A percentile compares a stretch with the other conserved stretches of the same genome.
Evolutionary conservation across 352 stramenopile genomes (phyloP).

Genomic region (Phytophthora litchii): DNA sequence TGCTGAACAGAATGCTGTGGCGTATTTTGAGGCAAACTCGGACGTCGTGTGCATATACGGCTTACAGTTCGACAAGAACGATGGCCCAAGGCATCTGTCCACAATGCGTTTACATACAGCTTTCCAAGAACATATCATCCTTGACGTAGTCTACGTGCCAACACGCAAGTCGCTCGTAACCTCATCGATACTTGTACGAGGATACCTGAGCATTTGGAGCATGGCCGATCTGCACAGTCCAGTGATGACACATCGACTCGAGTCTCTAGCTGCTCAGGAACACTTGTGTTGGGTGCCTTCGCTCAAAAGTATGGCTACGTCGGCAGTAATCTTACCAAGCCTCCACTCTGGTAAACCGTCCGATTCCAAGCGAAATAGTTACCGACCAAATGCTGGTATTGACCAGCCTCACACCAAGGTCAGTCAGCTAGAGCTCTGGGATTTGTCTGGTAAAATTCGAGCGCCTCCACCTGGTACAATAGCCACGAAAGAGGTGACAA

Average conservation of each 20-base stretch:
- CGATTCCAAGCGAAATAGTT: constrained; percentile 29
- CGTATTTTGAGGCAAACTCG: constrained; percentile 68
- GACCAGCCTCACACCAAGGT: constrained; percentile 50
- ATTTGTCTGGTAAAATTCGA: constrained; percentile 45
- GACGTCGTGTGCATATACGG: constrained; percentile 77
- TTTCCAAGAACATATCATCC: constrained; percentile 71
- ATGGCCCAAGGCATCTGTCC: constrained; percentile 62
- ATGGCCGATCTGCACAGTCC: constrained; percentile 55
- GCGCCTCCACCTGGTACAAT: constrained; percentile 26
- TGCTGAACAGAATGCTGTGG: constrained; percentile 55
- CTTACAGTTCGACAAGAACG: constrained; percentile 66
- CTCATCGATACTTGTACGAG: constrained; percentile 57
- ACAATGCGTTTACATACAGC: constrained; percentile 75
- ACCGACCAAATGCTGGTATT: constrained; percentile 35
- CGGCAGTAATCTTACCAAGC: constrained; percentile 53
- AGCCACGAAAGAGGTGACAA: constrained; percentile 32
- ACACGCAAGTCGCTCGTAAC: constrained; percentile 49
- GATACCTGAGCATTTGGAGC: constrained; percentile 69
- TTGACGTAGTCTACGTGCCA: constrained; percentile 66
- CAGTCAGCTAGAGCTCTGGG: constrained; percentile 64
- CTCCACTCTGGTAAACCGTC: constrained; percentile 22
- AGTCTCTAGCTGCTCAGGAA: constrained; percentile 58
- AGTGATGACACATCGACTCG: constrained; percentile 68
- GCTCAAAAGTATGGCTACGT: constrained; percentile 55
- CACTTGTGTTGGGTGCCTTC: constrained; percentile 61